phyloP scores from a whole-genome alignment of 371 early-diverging fungal species.

The Mucor lusitanicus region DNA sequence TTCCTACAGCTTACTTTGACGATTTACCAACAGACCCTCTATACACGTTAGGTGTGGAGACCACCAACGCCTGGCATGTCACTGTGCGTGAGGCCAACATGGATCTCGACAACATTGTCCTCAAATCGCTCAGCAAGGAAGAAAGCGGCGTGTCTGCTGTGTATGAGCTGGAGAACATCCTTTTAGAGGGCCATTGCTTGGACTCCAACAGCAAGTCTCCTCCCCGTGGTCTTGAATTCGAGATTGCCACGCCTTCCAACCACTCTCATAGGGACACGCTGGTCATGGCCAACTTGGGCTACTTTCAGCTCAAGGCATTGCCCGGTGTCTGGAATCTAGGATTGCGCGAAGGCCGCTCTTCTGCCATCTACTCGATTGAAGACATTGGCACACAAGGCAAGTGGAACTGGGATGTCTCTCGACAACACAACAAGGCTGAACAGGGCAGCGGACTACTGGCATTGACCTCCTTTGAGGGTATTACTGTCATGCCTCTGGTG shows the following conservation, averaged over 20 bases:
- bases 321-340: constrained; percentile 87
- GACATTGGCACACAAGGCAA: constrained; percentile 61
- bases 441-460: constrained; percentile 49
- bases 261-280: constrained; percentile 80
- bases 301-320: constrained; percentile 90
- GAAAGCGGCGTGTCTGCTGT: constrained; percentile 67
- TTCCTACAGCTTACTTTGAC: constrained; percentile 67
- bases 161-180: constrained; percentile 80
- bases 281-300: constrained; percentile 96
- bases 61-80: constrained; percentile 86
- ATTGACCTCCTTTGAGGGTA: constrained; percentile 79
- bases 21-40: constrained; percentile 79
- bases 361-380: constrained; percentile 75
- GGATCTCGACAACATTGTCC: constrained; percentile 90
- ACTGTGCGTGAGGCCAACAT: constrained; percentile 77
- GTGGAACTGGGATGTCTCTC: constrained; percentile 31
- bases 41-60: constrained; percentile 86
- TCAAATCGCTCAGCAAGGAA: constrained; percentile 50
- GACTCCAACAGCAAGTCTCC: constrained; percentile 68
- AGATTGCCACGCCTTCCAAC: constrained; percentile 51
- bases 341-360: constrained; percentile 81
- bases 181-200: constrained; percentile 88
- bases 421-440: neutral
- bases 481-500: constrained; percentile 77
- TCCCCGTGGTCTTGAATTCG: constrained; percentile 89